phyloP scores from a whole-genome alignment of 2,329 filamentous ascomycete genomes.

The Talaromyces sp. region DNA sequence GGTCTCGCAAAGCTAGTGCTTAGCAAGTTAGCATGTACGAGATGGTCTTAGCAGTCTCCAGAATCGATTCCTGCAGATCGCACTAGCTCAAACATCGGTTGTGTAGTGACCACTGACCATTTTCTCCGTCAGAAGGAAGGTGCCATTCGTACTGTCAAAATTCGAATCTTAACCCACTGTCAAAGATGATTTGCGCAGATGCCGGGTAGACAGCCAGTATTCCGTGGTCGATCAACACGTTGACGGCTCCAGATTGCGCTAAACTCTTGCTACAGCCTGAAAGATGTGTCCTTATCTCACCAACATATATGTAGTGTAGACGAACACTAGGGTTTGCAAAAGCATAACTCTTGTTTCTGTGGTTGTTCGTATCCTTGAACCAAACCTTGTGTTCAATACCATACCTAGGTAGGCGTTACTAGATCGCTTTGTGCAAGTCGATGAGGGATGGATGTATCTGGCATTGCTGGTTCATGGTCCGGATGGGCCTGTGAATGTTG shows the following conservation, averaged over 20 bases:
- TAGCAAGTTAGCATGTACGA: background rate
- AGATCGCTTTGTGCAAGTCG: background rate
- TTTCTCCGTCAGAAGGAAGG: background rate
- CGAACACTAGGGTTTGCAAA: background rate
- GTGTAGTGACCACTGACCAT: background rate
- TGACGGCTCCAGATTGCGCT: background rate
- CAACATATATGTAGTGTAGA: background rate
- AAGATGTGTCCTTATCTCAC: background rate
- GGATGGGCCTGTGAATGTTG: background rate
- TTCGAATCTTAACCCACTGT: background rate
- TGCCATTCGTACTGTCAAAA: background rate
- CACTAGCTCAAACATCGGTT: background rate
- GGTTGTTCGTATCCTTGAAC: background rate
- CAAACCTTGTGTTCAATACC: background rate
- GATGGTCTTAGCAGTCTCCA: background rate
- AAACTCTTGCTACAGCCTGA: background rate
- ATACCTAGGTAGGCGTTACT: no score
- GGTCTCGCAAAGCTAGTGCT: constrained; percentile 2
- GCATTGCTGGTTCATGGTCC: background rate
- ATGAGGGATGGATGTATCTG: no score
- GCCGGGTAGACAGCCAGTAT: background rate
- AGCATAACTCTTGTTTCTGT: background rate
- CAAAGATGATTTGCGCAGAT: background rate
- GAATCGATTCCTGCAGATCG: background rate
- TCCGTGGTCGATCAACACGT: background rate